A percentile compares a stretch with the other conserved stretches of the same genome.
Evolutionary conservation across 2,329 filamentous ascomycete species (phyloP).

Genomic region (Trichoderma brevicompactum): DNA sequence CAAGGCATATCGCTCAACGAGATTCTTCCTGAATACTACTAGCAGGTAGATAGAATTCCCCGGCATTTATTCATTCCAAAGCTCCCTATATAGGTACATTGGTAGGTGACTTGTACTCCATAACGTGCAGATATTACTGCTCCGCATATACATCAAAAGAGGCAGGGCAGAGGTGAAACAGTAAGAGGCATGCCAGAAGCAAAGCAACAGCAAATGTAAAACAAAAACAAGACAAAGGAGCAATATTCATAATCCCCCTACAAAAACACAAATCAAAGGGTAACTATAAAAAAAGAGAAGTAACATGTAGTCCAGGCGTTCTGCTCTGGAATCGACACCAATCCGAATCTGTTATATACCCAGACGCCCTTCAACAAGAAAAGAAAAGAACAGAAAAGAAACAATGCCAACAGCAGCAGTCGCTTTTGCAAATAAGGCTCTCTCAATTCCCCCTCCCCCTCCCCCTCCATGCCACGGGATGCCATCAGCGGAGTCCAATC

Average conservation of each 20-base stretch:
- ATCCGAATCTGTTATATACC: constrained; percentile 29
- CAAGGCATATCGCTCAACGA: too few species aligned
- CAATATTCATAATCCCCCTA: not conserved
- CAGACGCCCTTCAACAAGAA: constrained; percentile 28
- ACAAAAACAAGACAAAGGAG: not conserved
- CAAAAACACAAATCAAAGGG: not conserved
- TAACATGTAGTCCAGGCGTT: constrained; percentile 24
- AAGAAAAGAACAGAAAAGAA: not conserved
- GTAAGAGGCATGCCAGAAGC: not conserved
- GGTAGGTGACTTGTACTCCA: not conserved
- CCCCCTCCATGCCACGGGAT: not conserved
- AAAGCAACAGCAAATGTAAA: not conserved
- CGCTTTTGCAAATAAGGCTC: not conserved
- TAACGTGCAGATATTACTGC: not conserved
- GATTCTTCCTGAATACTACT: too few species aligned
- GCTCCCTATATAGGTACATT: not conserved
- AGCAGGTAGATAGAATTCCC: not conserved
- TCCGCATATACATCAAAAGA: constrained; percentile 5
- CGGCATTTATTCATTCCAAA: not conserved
- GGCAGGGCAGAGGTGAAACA: not conserved
- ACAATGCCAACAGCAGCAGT: constrained; percentile 15
- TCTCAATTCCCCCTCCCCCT: not conserved
- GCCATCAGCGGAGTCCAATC: constrained; percentile 73
- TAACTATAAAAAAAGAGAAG: constrained; percentile 27
- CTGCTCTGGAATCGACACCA: constrained; percentile 27